Conservation (phyloP, 2,329 filamentous ascomycete species). For the Metarhizium brunneum region DNA sequence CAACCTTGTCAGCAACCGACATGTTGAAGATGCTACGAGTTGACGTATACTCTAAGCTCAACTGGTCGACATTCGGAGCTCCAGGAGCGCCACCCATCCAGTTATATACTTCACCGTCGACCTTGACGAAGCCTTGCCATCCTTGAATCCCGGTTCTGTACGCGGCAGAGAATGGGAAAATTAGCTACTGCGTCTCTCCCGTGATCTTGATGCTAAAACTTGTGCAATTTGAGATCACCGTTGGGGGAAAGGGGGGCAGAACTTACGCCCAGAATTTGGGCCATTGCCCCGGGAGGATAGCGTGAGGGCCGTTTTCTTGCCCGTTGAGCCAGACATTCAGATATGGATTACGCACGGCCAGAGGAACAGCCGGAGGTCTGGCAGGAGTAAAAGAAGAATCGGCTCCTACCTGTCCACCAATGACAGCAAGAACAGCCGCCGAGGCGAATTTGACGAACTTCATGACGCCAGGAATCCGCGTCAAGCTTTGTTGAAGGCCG, state of each 20-base stretch:
- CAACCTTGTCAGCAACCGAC: slow-evolving; percentile 49
- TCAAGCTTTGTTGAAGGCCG: slow-evolving; percentile 5
- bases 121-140: slow-evolving; percentile 61
- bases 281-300: slow-evolving; percentile 61
- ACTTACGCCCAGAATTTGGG: slow-evolving; percentile 59
- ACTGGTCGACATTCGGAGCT: slow-evolving; percentile 46
- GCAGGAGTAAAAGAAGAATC: slow-evolving; percentile 52
- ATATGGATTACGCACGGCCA: slow-evolving; percentile 69
- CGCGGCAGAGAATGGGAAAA: slow-evolving; percentile 18
- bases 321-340: slow-evolving; percentile 61
- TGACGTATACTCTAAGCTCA: slow-evolving; percentile 59
- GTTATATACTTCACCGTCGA: slow-evolving; percentile 54
- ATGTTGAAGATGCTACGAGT: slow-evolving; percentile 63
- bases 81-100: slow-evolving; percentile 56
- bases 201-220: background rate
- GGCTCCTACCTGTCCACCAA: slow-evolving; percentile 9
- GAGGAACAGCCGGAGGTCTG: slow-evolving; percentile 57
- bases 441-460: slow-evolving; percentile 12
- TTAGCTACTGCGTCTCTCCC: background rate
- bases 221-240: background rate
- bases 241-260: background rate
- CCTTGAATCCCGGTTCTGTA: slow-evolving; percentile 38
- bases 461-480: slow-evolving; percentile 8
- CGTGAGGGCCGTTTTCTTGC: slow-evolving; percentile 51
- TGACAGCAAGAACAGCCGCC: slow-evolving; percentile 10